These are phyloP conservation scores for Borealophlyctis nickersoniae DNA, from an alignment of 192 early-diverging fungal genomes.

Conservation along the genomic window DNA sequence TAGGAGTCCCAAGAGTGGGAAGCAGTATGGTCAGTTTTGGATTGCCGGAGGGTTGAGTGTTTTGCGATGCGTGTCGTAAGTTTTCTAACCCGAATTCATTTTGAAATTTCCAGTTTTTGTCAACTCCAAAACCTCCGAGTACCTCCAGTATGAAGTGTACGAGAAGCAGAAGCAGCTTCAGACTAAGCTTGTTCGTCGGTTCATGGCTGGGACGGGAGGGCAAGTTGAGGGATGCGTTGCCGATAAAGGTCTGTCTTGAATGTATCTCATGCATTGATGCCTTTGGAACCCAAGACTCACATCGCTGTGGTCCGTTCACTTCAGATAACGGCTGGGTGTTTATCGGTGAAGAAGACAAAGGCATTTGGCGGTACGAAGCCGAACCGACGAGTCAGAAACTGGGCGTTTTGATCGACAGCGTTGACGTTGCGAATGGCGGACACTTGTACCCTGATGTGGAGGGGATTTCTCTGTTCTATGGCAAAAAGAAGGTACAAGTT, in stretches of 20 bases:
- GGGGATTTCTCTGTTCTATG: slow-evolving; percentile 19
- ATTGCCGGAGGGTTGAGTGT: too few species aligned
- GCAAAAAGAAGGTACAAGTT: slow-evolving; percentile 12
- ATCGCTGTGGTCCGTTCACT: too few species aligned
- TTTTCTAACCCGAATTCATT: too few species aligned
- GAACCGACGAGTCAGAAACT: slow-evolving; percentile 2
- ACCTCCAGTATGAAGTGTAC: slow-evolving; percentile 21
- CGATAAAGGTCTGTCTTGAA: too few species aligned
- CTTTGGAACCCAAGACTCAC: too few species aligned
- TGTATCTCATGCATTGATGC: too few species aligned
- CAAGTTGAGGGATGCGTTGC: slow-evolving; percentile 25
- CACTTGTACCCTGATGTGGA: slow-evolving; percentile 13
- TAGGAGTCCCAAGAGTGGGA: slow-evolving; percentile 9
- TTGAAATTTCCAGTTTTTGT: slow-evolving; percentile 11
- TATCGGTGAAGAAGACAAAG: slow-evolving; percentile 16
- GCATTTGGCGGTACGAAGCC: slow-evolving; percentile 16
- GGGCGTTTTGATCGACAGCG: slow-evolving; percentile 2
- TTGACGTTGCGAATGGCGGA: slow-evolving; percentile 5
- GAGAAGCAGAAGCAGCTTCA: background rate
- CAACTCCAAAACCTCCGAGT: slow-evolving; percentile 27
- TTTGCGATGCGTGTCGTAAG: too few species aligned
- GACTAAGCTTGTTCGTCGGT: slow-evolving; percentile 16
- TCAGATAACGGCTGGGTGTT: slow-evolving; percentile 19
- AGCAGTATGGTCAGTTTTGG: slow-evolving; percentile 18
- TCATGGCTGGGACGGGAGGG: slow-evolving; percentile 14